Conservation (phyloP, 352 stramenopile species). For the Phytophthora aleatoria region DNA sequence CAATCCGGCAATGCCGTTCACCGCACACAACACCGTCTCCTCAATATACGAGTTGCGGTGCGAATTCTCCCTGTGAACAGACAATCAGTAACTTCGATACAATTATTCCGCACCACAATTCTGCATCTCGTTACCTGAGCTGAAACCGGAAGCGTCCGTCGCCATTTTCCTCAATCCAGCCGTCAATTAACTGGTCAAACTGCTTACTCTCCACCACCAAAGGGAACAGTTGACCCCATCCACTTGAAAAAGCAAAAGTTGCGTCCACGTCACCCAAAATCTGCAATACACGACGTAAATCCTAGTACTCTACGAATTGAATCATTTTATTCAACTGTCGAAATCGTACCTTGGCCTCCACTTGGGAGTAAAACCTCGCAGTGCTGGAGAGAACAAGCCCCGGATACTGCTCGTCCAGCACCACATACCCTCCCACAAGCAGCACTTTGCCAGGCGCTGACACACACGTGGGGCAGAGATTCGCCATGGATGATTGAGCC, state of each 20-base stretch:
- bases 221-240: conserved; percentile 30
- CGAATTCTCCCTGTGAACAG: conserved; percentile 32
- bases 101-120: conserved; percentile 1
- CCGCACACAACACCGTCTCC: conserved; percentile 81
- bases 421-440: conserved; percentile 95
- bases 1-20: conserved; percentile 67
- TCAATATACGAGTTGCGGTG: conserved; percentile 91
- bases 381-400: conserved; percentile 93
- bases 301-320: neutral
- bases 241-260: neutral
- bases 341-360: conserved; percentile 35
- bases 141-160: conserved; percentile 35
- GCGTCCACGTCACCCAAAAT: neutral
- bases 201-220: conserved; percentile 90
- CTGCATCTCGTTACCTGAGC: conserved; percentile 29
- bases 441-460: conserved; percentile 97
- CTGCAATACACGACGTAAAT: conserved; percentile 14
- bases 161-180: conserved; percentile 31
- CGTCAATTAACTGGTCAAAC: conserved; percentile 74
- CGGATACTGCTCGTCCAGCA: conserved; percentile 91
- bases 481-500: conserved; percentile 5
- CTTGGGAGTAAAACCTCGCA: conserved; percentile 93
- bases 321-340: neutral
- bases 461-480: conserved; percentile 47
- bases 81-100: neutral